Evolutionary conservation across 2,329 filamentous ascomycete genomes (phyloP).

Genomic region (Allantophomopsis cytisporea): DNA sequence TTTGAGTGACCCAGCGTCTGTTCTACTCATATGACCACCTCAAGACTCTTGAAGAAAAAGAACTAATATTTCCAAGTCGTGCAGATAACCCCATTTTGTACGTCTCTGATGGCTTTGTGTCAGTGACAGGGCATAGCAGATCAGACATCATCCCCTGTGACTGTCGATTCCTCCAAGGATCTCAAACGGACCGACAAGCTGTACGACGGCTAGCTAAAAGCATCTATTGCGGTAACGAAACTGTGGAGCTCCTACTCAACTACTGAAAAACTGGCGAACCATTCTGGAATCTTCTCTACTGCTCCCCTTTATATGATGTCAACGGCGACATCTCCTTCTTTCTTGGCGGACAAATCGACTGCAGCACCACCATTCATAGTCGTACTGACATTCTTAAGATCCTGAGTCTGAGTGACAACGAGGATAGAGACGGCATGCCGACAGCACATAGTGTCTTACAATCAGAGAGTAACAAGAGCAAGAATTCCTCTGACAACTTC

Average conservation of each 20-base stretch:
- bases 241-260: constrained; percentile 35
- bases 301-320: constrained; percentile 34
- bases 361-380: constrained; percentile 36
- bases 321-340: constrained; percentile 34
- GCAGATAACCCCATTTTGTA: constrained; percentile 34
- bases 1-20: constrained; percentile 32
- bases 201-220: constrained; percentile 26
- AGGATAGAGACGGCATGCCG: constrained; percentile 13
- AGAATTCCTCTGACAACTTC: neutral
- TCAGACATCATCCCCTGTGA: constrained; percentile 33
- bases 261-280: constrained; percentile 34
- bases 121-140: constrained; percentile 33
- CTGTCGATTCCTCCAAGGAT: constrained; percentile 34
- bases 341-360: constrained; percentile 42
- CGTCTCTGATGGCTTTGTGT: constrained; percentile 35
- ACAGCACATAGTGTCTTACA: constrained; percentile 2
- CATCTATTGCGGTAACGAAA: constrained; percentile 27
- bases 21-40: neutral
- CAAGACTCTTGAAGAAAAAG: neutral
- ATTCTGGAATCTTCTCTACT: constrained; percentile 43
- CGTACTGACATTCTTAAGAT: constrained; percentile 35
- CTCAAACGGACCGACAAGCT: constrained; percentile 27
- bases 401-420: constrained; percentile 23
- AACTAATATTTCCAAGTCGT: neutral
- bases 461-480: constrained; percentile 3